These are phyloP conservation scores for Fonsecaea pugnacius DNA, from an alignment of 2,329 filamentous ascomycete genomes.

Conservation along the genomic window DNA sequence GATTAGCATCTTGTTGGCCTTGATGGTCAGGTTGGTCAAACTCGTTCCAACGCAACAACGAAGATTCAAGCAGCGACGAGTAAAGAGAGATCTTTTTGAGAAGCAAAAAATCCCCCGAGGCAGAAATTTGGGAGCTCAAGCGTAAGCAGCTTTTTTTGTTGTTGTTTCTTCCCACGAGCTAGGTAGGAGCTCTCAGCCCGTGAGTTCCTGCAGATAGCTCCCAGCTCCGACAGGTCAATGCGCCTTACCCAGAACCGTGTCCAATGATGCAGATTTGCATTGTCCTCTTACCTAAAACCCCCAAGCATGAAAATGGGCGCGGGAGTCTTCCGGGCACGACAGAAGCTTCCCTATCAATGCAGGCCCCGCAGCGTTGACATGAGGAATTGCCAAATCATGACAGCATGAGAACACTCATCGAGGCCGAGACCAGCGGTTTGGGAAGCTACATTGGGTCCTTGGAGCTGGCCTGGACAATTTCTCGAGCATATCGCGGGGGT, in stretches of 20 bases:
- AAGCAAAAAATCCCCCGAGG: background rate
- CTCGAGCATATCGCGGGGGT: background rate
- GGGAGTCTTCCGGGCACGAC: conserved; percentile 2
- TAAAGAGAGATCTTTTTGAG: background rate
- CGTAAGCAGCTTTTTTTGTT: background rate
- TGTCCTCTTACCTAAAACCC: conserved; percentile 29
- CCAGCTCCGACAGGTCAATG: background rate
- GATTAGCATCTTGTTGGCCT: conserved; percentile 32
- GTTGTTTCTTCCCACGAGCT: conserved; percentile 13
- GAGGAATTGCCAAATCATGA: conserved; percentile 22
- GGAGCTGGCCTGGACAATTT: background rate
- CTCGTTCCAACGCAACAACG: background rate
- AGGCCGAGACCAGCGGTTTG: conserved; percentile 1
- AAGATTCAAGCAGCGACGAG: background rate
- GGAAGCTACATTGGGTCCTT: background rate
- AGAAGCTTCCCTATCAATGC: conserved; percentile 14
- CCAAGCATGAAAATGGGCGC: too few species aligned
- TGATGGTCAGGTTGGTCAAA: conserved; percentile 1
- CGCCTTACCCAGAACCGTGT: background rate
- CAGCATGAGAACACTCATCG: conserved; percentile 5
- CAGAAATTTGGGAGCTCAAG: conserved; percentile 1
- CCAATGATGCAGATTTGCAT: conserved; percentile 9
- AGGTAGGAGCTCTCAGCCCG: conserved; percentile 10
- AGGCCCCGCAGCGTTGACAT: conserved; percentile 16
- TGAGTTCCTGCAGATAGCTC: conserved; percentile 26